Evolutionary conservation across 176 grass and related monocot species (phyloP), one percentile per base, ranked within the genome.

Genomic region (Cenchrus fungigraminus): DNA sequence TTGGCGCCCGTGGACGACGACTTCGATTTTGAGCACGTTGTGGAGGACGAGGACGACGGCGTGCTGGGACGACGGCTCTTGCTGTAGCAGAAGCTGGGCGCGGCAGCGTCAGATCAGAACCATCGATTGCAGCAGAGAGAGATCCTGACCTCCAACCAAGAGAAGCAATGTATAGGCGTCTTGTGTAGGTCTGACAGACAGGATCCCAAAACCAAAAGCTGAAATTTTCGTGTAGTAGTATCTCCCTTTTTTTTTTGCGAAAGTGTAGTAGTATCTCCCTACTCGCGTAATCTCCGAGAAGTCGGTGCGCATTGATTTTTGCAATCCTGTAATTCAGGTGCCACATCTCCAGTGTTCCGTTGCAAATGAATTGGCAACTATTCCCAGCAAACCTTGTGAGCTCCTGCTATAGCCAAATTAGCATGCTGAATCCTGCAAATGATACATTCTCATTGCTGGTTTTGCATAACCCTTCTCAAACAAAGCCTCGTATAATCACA

Each of bases 1-100:
- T 25, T 89, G 56, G 87, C 68, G 15, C 69, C 83, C 57, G 70
- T 69, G 45, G 88, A 87, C 60, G 90, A 83, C 58, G 93, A 92
- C 6, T 55, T 87, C 45, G 85, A 91, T 56, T 47, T 87, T 16
- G 81, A 87, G 43, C 76, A 76, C 17, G 81, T 59, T 9, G 19
- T 51, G 12, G 70, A 81, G 16, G 84, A 80, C 16, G 79, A 66
- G 3, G 75, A 76, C 25, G 81, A 76, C 25, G 81, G 22, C 69
- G 70, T 20, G 28, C 85, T 84, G n/a, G 76, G 37, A 71, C 81
- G 85, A 6, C 85, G 85, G 81, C 85, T 88, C 77, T 85, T 81
- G 71, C 89, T 91, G 5, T 91, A 91, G 87, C 51, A 13, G 32
- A 12, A 52, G 31, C 29, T 62, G 44, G 19, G 29, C n/a, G 37